phyloP scores from a whole-genome alignment of 495 filamentous ascomycete species.

The Neurospora discreta region DNA sequence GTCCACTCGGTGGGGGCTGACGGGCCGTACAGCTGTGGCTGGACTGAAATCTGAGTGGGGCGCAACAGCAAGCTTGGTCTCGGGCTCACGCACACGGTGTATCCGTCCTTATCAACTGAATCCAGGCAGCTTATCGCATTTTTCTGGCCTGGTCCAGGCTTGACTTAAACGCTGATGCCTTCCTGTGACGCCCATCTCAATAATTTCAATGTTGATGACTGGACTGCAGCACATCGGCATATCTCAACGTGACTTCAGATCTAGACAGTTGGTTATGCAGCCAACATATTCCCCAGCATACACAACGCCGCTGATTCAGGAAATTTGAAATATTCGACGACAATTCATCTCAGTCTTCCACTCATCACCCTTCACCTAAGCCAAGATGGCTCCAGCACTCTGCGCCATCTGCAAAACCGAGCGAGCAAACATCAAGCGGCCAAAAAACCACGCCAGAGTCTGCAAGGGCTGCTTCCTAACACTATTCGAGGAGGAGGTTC shows the following conservation, averaged over 20 bases:
- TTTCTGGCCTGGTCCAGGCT: neutral
- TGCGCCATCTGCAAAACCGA: conserved; percentile 67
- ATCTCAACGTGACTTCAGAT: neutral
- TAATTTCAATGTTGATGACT: neutral
- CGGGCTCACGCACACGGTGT: neutral
- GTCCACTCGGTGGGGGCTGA: conserved; percentile 2
- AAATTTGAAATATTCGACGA: neutral
- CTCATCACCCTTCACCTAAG: neutral
- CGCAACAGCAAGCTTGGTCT: neutral
- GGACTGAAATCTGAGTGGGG: neutral
- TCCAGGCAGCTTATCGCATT: neutral
- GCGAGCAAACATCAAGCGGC: conserved; percentile 80
- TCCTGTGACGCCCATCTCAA: neutral
- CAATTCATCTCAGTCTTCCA: neutral
- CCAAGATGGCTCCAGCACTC: conserved; percentile 37
- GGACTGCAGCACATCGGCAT: neutral
- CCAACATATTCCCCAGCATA: neutral
- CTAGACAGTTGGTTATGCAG: neutral
- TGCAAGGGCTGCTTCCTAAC: conserved; percentile 80
- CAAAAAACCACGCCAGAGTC: conserved; percentile 86
- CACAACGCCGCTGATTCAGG: neutral
- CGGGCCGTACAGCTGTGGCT: conserved; percentile 3
- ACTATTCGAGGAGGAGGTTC: conserved; percentile 86
- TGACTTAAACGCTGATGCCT: neutral
- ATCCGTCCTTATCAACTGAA: neutral